These are phyloP conservation scores for Jatropha multifida DNA, from an alignment of 441 rosid genomes.

Conservation along the genomic window DNA sequence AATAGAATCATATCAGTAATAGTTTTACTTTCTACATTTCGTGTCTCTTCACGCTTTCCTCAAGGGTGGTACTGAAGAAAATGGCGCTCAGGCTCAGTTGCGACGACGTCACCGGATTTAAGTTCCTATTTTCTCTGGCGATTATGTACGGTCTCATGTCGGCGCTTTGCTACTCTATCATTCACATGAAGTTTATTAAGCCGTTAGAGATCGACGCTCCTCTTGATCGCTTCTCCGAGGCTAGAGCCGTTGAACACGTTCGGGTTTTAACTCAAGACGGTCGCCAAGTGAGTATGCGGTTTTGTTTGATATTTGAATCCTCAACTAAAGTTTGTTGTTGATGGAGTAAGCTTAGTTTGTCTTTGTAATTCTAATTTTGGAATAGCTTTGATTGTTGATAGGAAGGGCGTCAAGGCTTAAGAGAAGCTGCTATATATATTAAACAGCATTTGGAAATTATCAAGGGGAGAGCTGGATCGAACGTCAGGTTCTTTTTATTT, in stretches of 20 bases:
- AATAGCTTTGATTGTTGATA: constrained; percentile 19
- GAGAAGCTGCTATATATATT: constrained; percentile 86
- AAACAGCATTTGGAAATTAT: constrained; percentile 63
- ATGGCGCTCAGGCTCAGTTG: constrained; percentile 40
- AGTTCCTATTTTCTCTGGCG: constrained; percentile 49
- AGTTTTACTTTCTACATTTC: background rate
- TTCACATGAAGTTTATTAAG: constrained; percentile 61
- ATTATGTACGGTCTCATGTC: constrained; percentile 67
- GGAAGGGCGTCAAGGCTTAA: constrained; percentile 94
- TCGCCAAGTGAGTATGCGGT: constrained; percentile 67
- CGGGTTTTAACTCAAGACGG: constrained; percentile 66
- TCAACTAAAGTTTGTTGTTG: background rate
- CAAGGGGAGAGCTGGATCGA: constrained; percentile 75
- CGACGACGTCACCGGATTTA: constrained; percentile 63
- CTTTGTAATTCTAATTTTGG: background rate
- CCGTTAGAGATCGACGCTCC: constrained; percentile 81
- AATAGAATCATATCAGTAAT: background rate
- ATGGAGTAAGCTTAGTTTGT: background rate
- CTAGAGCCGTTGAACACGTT: constrained; percentile 83
- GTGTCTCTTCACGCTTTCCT: background rate
- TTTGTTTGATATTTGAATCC: background rate
- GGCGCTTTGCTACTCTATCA: constrained; percentile 49
- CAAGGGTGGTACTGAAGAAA: constrained; percentile 8
- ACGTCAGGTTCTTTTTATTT: constrained; percentile 47
- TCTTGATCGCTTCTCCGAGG: constrained; percentile 88